Evolutionary conservation across 768 basidiomycete species (phyloP).

Genomic region (Tylopilus balloui): DNA sequence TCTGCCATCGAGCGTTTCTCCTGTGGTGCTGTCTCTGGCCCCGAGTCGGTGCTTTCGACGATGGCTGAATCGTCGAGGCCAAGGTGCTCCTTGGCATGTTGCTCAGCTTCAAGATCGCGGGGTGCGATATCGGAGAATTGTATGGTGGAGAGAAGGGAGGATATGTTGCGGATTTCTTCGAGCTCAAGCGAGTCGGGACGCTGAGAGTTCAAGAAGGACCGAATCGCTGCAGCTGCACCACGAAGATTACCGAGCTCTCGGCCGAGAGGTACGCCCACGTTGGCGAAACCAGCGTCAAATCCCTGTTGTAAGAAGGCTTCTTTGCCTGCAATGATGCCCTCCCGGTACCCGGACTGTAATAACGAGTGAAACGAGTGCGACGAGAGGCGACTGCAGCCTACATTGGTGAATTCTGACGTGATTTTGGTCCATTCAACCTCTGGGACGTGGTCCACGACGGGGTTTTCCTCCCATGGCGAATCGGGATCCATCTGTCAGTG

Average conservation of each 20-base stretch:
- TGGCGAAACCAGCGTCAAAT: constrained; percentile 82
- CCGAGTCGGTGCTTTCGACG: constrained; percentile 39
- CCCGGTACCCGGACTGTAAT: constrained; percentile 84
- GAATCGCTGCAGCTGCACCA: constrained; percentile 62
- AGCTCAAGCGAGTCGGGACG: constrained; percentile 15
- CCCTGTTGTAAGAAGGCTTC: constrained; percentile 82
- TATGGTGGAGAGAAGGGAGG: constrained; percentile 51
- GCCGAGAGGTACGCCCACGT: constrained; percentile 68
- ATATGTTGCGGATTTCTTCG: constrained; percentile 50
- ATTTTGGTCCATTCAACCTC: constrained; percentile 67
- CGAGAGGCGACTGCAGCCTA: constrained; percentile 27
- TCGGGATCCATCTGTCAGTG: constrained; percentile 31
- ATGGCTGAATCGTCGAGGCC: constrained; percentile 31
- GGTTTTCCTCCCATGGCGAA: constrained; percentile 58
- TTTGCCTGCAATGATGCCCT: constrained; percentile 92
- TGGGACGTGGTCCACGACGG: constrained; percentile 29
- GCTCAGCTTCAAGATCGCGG: constrained; percentile 71
- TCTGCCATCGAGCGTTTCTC: constrained; percentile 38
- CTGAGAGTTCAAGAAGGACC: constrained; percentile 48
- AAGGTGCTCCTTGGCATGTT: constrained; percentile 67
- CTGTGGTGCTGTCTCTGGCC: constrained; percentile 5
- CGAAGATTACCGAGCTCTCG: constrained; percentile 74
- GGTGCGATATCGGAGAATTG: constrained; percentile 71
- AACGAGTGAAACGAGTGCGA: background rate
- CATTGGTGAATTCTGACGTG: constrained; percentile 67